Evolutionary conservation across 2,329 filamentous ascomycete species (phyloP).

Genomic region (Lachnellula arida): DNA sequence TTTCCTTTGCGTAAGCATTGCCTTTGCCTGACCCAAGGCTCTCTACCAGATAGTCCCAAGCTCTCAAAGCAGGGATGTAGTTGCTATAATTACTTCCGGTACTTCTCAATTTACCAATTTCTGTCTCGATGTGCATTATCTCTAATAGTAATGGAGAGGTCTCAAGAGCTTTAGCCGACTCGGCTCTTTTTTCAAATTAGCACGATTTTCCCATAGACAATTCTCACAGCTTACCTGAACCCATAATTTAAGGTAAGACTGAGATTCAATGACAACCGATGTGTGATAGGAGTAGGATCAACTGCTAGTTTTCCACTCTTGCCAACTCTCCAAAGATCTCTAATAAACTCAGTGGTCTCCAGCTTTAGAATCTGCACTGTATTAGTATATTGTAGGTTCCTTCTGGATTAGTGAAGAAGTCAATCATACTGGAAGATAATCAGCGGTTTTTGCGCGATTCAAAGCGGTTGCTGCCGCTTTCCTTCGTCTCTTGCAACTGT

Average conservation of each 20-base stretch:
- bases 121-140: conserved; percentile 56
- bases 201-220: too few species aligned
- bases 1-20: too few species aligned
- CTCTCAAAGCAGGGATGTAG: conserved; percentile 51
- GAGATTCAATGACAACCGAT: conserved; percentile 54
- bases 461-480: conserved; percentile 62
- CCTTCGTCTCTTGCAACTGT: conserved; percentile 63
- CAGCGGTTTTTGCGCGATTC: conserved; percentile 40
- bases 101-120: conserved; percentile 53
- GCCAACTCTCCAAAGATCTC: conserved; percentile 43
- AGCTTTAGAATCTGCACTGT: too few species aligned
- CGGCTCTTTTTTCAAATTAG: too few species aligned
- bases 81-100: conserved; percentile 57
- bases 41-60: conserved; percentile 36
- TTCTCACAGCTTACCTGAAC: conserved; percentile 44
- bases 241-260: conserved; percentile 62
- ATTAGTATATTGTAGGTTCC: too few species aligned
- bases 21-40: too few species aligned
- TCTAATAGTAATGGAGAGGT: conserved; percentile 54
- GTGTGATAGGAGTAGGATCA: conserved; percentile 39
- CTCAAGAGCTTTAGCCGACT: conserved; percentile 41
- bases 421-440: too few species aligned
- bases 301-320: conserved; percentile 23
- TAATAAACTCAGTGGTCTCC: conserved; percentile 56
- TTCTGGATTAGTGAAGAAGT: too few species aligned